phyloP scores from a whole-genome alignment of 73 alveolate genomes.

The Blepharisma japonicum region DNA sequence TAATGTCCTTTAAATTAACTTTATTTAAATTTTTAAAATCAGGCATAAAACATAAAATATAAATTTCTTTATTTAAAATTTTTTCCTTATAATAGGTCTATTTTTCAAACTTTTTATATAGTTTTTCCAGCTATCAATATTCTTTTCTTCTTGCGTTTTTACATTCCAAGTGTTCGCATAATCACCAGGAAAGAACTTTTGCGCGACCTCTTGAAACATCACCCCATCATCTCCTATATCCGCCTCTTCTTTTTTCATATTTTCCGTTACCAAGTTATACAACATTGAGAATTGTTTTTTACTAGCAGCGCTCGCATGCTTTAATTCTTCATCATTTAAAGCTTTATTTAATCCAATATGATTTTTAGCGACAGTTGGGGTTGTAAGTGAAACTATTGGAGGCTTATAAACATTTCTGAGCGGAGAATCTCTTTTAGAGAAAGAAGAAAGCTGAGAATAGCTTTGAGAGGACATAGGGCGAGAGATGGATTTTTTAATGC shows the following conservation, averaged over 20 bases:
- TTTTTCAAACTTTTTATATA: background rate
- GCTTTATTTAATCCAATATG: background rate
- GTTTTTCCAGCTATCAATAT: slow-evolving; percentile 23
- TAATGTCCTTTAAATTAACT: too few relatives aligned
- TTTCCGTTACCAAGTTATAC: background rate
- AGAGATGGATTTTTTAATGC: too few relatives aligned
- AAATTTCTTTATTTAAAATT: too few relatives aligned
- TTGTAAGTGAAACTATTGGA: too few relatives aligned
- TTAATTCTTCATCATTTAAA: background rate
- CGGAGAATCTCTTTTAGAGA: too few relatives aligned
- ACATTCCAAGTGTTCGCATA: slow-evolving; percentile 3
- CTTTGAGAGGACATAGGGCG: too few relatives aligned
- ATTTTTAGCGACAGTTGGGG: background rate
- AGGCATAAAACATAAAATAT: too few relatives aligned
- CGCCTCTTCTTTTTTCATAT: background rate
- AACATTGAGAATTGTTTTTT: background rate
- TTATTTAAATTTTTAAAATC: too few relatives aligned
- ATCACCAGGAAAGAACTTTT: slow-evolving; percentile 15
- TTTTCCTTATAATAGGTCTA: slow-evolving; percentile 1
- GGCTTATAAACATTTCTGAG: too few relatives aligned
- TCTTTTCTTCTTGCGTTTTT: slow-evolving; percentile 16
- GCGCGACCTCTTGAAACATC: background rate
- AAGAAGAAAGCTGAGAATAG: too few relatives aligned
- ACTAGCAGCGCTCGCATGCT: background rate
- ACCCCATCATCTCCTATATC: background rate